A percentile compares a stretch with the other conserved stretches of the same genome.
Evolutionary conservation across 768 basidiomycete genomes (phyloP).

Genomic region (Termitomyces sp.): DNA sequence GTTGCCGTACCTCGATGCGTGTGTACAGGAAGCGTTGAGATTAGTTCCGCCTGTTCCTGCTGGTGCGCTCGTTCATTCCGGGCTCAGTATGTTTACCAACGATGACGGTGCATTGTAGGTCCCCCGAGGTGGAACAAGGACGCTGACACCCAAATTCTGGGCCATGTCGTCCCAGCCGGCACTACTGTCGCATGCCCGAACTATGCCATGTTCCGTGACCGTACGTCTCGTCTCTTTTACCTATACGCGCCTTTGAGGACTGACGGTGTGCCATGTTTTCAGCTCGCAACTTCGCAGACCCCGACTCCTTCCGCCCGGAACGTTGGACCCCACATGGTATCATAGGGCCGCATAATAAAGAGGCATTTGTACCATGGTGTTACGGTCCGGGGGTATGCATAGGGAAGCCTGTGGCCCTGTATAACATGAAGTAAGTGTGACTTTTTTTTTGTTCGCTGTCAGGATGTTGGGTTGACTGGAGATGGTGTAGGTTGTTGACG

Average conservation of each 20-base stretch:
- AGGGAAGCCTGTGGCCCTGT: constrained; percentile 22
- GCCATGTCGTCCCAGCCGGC: constrained; percentile 6
- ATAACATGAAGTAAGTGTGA: constrained; percentile 22
- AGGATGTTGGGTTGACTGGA: background rate
- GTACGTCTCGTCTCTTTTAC: background rate
- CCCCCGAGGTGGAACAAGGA: constrained; percentile 13
- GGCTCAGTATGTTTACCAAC: background rate
- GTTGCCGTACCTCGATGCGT: constrained; percentile 17
- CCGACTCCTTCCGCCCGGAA: constrained; percentile 19
- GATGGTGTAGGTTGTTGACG: constrained; percentile 11
- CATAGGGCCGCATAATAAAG: constrained; percentile 5
- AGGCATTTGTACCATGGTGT: constrained; percentile 19
- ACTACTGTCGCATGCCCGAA: constrained; percentile 14
- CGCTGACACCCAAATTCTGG: background rate
- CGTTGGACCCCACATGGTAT: constrained; percentile 12
- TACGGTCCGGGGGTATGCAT: constrained; percentile 19
- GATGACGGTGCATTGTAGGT: background rate
- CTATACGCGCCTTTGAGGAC: background rate
- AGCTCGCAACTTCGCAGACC: constrained; percentile 17
- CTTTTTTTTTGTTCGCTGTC: background rate
- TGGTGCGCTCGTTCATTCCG: constrained; percentile 2
- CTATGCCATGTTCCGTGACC: constrained; percentile 13
- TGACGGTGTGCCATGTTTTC: background rate
- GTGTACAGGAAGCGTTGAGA: constrained; percentile 21
- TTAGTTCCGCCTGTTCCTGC: constrained; percentile 19